These are phyloP conservation scores for Mimosa bimucronata DNA, from an alignment of 306 rosid species.

Conservation along the genomic window DNA sequence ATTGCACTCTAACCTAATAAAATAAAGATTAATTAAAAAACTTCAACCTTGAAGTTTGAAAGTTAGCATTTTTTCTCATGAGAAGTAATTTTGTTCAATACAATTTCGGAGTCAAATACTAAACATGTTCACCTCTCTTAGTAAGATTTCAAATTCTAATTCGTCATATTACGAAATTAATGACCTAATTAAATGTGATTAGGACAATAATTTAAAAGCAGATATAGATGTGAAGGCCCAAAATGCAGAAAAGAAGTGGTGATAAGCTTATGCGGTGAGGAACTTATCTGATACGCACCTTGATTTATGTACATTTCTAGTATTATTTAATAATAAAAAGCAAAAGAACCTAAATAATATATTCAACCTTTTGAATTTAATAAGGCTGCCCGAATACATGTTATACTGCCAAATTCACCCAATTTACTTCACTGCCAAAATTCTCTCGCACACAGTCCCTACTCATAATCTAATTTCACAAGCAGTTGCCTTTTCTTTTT, in stretches of 20 bases:
- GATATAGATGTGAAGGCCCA: not conserved
- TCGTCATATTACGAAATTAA: no score
- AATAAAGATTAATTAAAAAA: no score
- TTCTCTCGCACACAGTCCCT: not conserved
- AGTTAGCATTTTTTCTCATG: no score
- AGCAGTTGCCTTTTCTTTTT: not conserved
- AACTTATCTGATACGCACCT: not conserved
- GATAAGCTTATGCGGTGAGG: not conserved
- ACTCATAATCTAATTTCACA: not conserved
- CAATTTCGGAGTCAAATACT: no score
- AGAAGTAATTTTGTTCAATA: no score
- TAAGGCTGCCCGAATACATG: no score
- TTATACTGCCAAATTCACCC: not conserved
- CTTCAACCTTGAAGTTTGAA: no score
- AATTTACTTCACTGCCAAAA: not conserved
- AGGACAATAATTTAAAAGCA: not conserved
- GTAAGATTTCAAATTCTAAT: no score
- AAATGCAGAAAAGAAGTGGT: not conserved
- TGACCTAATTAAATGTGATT: not conserved
- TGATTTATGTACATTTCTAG: not conserved
- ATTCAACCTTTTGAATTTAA: not conserved
- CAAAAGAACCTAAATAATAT: not conserved
- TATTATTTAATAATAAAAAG: not conserved
- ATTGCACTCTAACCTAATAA: no score
- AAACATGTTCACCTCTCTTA: no score